phyloP scores from a whole-genome alignment of 768 basidiomycete genomes.

The Stropharia rugosoannulata region DNA sequence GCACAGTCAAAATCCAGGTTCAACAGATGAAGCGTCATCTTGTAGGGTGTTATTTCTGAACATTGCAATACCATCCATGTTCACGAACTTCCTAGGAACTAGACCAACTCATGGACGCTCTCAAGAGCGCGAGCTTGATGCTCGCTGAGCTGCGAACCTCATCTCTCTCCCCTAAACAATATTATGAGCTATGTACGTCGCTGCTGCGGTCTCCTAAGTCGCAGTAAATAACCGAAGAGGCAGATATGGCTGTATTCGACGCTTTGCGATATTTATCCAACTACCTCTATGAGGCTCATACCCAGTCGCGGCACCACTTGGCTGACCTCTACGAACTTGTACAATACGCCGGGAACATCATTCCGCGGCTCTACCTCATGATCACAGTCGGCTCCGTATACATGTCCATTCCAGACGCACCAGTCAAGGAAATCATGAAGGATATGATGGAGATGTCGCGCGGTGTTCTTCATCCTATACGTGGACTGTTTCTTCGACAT shows the following conservation, averaged over 20 bases:
- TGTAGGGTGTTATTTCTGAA: conserved; percentile 42
- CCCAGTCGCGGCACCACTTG: conserved; percentile 87
- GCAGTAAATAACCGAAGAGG: neutral
- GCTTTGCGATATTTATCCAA: conserved; percentile 92
- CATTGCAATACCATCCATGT: conserved; percentile 1
- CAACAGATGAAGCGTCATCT: conserved; percentile 95
- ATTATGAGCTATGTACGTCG: conserved; percentile 92
- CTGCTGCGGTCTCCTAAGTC: conserved; percentile 8
- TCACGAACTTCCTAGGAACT: conserved; percentile 57
- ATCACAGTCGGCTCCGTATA: conserved; percentile 99
- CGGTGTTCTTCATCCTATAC: conserved; percentile 95
- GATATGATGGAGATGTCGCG: conserved; percentile 99
- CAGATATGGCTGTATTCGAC: conserved; percentile 99
- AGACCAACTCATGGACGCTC: conserved; percentile 97
- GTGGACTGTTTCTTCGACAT: conserved; percentile 93
- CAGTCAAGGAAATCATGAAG: conserved; percentile 99
- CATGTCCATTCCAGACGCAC: conserved; percentile 97
- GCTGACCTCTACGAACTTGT: conserved; percentile 99
- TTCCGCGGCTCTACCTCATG: conserved; percentile 95
- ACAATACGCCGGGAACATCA: conserved; percentile 98
- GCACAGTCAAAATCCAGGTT: conserved; percentile 87
- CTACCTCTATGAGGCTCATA: conserved; percentile 96
- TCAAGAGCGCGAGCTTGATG: conserved; percentile 97
- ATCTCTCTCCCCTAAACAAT: conserved; percentile 93
- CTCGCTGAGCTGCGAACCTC: conserved; percentile 94